phyloP scores from a whole-genome alignment of 2,329 filamentous ascomycete genomes.

The Arachnopeziza araneosa region DNA sequence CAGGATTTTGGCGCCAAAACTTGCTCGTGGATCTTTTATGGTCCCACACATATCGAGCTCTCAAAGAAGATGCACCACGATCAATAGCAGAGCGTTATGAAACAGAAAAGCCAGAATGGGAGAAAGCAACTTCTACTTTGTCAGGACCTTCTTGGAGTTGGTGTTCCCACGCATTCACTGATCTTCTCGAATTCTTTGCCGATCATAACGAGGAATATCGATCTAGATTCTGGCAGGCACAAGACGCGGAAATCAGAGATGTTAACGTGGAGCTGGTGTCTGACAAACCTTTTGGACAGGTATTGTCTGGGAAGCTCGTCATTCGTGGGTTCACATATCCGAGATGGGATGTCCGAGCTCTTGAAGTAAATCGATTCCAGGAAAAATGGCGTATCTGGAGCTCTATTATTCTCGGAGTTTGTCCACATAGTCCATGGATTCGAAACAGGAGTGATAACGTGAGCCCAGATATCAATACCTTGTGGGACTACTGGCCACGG shows the following conservation, averaged over 20 bases:
- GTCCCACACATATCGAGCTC: background rate
- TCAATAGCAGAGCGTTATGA: background rate
- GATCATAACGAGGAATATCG: background rate
- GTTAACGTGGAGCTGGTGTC: background rate
- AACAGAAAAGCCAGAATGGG: conserved; percentile 2
- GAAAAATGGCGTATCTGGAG: background rate
- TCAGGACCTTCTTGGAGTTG: conserved; percentile 6
- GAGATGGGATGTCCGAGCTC: conserved; percentile 1
- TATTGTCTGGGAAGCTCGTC: background rate
- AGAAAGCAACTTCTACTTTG: background rate
- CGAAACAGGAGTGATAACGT: background rate
- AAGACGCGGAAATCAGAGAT: conserved; percentile 1
- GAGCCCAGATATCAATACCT: background rate
- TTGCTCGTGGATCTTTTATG: conserved; percentile 3
- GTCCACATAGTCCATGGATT: conserved; percentile 5
- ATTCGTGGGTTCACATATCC: background rate
- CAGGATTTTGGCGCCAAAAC: conserved; percentile 6
- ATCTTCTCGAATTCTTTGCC: background rate
- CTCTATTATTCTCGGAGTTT: background rate
- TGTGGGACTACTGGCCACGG: conserved; percentile 4
- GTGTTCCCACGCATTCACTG: background rate
- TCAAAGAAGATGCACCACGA: background rate
- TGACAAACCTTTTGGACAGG: background rate
- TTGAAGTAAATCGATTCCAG: background rate
- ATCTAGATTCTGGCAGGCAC: background rate